Evolutionary conservation across 202 grass and related monocot species (phyloP).

Genomic region (Musa balbisiana): DNA sequence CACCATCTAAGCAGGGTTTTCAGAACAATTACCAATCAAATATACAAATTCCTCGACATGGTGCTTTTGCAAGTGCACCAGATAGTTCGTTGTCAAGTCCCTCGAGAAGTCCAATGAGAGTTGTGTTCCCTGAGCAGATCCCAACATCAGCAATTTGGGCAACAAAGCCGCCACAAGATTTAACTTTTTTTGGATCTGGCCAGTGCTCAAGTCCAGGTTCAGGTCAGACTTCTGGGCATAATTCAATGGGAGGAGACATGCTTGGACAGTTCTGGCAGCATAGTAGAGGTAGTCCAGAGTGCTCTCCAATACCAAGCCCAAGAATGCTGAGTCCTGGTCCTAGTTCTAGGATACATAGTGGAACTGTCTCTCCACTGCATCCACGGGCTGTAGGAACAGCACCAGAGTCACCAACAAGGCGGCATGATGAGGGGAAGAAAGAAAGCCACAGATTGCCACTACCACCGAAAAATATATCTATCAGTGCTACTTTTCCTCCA

Average conservation of each 20-base stretch:
- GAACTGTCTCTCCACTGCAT: conserved; percentile 85
- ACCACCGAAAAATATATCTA: conserved; percentile 64
- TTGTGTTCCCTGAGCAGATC: conserved; percentile 80
- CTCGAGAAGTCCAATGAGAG: conserved; percentile 73
- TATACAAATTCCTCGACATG: conserved; percentile 51
- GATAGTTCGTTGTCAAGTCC: conserved; percentile 95
- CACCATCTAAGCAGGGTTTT: conserved; percentile 39
- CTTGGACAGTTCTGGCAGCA: conserved; percentile 83
- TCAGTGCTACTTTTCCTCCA: conserved; percentile 47
- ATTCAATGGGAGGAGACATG: conserved; percentile 96
- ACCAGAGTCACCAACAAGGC: conserved; percentile 75
- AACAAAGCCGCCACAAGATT: conserved; percentile 58
- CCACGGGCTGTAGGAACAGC: conserved; percentile 65
- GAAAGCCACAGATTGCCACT: conserved; percentile 85
- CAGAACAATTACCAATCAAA: conserved; percentile 47
- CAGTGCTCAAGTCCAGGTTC: conserved; percentile 98
- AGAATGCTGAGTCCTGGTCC: conserved; percentile 94
- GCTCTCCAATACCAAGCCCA: conserved; percentile 86
- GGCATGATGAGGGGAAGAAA: conserved; percentile 67
- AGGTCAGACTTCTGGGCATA: conserved; percentile 96
- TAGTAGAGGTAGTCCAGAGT: conserved; percentile 85
- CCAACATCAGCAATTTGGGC: conserved; percentile 78
- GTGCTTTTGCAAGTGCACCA: conserved; percentile 58
- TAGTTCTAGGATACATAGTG: conserved; percentile 95
- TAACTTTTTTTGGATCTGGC: conserved; percentile 81